phyloP scores from a whole-genome alignment of 2,329 filamentous ascomycete species.

The Fonsecaea monophora region DNA sequence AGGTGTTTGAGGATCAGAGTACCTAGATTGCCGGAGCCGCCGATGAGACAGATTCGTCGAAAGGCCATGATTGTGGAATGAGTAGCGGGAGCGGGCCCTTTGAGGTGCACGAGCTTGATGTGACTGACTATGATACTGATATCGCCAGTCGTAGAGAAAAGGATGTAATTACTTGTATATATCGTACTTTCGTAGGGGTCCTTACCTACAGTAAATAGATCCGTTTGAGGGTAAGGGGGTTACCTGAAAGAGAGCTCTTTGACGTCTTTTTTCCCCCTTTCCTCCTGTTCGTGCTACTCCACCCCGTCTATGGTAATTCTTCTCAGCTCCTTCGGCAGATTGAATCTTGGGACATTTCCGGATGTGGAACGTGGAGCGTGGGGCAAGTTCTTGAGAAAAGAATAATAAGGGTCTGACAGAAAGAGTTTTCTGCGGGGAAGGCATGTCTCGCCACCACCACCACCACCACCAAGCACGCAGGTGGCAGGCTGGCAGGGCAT shows the following conservation, averaged over 20 bases:
- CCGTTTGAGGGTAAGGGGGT: too few species aligned
- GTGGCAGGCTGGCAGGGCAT: too few species aligned
- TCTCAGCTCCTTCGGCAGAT: slow-evolving; percentile 3
- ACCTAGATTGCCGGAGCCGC: slow-evolving; percentile 34
- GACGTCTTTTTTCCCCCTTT: too few species aligned
- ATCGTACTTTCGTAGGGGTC: too few species aligned
- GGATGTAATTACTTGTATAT: too few species aligned
- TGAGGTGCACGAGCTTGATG: neutral
- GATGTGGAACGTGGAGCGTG: slow-evolving; percentile 3
- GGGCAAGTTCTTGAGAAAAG: neutral
- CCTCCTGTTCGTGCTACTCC: neutral
- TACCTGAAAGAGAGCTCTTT: too few species aligned
- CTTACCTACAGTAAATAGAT: too few species aligned
- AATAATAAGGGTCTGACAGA: neutral
- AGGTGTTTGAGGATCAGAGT: slow-evolving; percentile 32
- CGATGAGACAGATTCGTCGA: slow-evolving; percentile 29
- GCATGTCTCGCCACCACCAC: neutral
- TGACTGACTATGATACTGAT: too few species aligned
- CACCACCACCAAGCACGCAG: too few species aligned
- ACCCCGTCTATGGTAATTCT: neutral
- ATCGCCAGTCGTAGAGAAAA: too few species aligned
- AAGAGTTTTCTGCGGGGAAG: neutral
- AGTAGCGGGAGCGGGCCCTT: too few species aligned
- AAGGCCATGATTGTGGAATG: slow-evolving; percentile 20
- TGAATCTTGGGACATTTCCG: neutral